Conservation (phyloP, 192 early-diverging fungal genomes). For the Backusella parvicylindrica region DNA sequence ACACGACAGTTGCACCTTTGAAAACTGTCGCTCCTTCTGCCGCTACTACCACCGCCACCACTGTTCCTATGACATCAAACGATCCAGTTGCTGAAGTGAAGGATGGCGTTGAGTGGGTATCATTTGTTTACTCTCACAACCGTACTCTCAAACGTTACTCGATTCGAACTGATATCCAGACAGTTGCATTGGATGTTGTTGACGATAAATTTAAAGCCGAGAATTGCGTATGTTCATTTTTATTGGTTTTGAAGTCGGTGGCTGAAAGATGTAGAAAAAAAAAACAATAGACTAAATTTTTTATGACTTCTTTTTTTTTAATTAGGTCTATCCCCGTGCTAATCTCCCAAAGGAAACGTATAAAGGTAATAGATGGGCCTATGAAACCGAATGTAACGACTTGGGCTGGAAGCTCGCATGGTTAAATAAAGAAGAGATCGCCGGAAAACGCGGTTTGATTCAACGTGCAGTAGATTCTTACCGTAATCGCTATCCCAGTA, state of each 20-base stretch:
- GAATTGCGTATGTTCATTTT: constrained; percentile 64
- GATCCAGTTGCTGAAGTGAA: constrained; percentile 32
- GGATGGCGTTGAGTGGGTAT: constrained; percentile 63
- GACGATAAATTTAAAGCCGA: constrained; percentile 54
- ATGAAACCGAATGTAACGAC: constrained; percentile 84
- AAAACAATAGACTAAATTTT: neutral
- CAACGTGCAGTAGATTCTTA: constrained; percentile 85
- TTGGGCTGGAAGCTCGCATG: constrained; percentile 84
- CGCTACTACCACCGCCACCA: neutral
- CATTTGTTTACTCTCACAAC: constrained; percentile 67
- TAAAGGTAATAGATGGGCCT: constrained; percentile 77
- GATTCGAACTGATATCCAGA: constrained; percentile 74
- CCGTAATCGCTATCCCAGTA: constrained; percentile 64
- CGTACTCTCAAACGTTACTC: constrained; percentile 56
- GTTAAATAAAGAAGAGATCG: constrained; percentile 64
- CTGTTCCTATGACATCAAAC: neutral
- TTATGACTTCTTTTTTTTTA: neutral
- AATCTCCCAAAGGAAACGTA: constrained; percentile 58
- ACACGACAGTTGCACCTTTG: constrained; percentile 4
- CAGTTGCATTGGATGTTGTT: constrained; percentile 44
- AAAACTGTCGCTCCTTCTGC: neutral
- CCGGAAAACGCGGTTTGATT: constrained; percentile 70
- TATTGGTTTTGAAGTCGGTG: neutral
- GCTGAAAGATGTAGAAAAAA: neutral
- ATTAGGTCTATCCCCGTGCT: constrained; percentile 69